Base-by-base conservation (phyloP, 1,139 yeast genomes). In the Yamadazyma atmosphaerica region DNA sequence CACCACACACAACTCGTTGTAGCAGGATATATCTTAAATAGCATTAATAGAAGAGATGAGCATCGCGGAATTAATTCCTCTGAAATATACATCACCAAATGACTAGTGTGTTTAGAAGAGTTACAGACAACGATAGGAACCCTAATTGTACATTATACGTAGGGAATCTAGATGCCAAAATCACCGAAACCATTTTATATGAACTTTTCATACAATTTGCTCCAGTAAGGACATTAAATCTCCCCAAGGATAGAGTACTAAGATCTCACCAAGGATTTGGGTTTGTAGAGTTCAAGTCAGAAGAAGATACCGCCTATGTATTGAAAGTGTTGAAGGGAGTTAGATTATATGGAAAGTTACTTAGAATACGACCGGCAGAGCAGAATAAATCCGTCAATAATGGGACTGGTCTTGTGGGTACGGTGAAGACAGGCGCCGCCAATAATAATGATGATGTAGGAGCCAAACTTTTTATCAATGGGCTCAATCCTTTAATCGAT, bases 191-290 rank as follows among this genome's bases (percentile, higher is more conserved):
- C 2, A 51, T 85, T 14, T 60, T 94, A 35, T 87, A 83, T 55
- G 98, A 92, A 58, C 71, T 92, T 24, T 83, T 89, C 60, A 63
- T 86, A 10, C 98, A 92, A 57, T 83, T 87, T 37, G 94, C 95
- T 0, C 96, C 96, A 0, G 75, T 92, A 4, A 68, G 69, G 35
- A 71, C 78, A 24, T 72, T 92, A 10, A 75, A 83, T 49, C 68
- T 92, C 50, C 98, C 98, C 4, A 81, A 80, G 51, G 97, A 89
- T 55, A 71, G 90, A 47, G 72, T 88, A 4, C 65, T 79, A 31
- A 79, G 79, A 44, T 69, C 77, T 2, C 89, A 85, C 52, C 95
- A 85, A 54, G 98, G 97, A 13, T 92, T 72, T 62, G 98, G 96
- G 10, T 92, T 92, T 61, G 83, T 86, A 2, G 95, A 87, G 55